Evolutionary conservation across 805 yeast species (phyloP), one percentile per base, ranked within the genome.

Genomic region (Yarrowia yakushimensis): DNA sequence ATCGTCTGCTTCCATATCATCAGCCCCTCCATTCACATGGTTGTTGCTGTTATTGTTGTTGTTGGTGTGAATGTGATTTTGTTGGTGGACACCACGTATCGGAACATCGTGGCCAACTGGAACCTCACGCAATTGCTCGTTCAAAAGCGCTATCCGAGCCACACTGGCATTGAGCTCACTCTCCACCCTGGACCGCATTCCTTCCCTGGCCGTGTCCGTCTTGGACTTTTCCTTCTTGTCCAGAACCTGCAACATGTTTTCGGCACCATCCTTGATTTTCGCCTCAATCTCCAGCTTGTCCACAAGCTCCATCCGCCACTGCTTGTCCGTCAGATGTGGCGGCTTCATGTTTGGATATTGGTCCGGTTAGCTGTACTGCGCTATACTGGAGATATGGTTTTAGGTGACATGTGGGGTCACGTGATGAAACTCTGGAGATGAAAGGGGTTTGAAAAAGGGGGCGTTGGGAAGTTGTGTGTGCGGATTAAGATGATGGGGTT

Each of bases 221-320:
- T 60, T 46, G 17, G 33, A n/a, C 34, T 59, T 52, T 17, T 30
- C 42, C 37, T 57, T 63, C 22, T 60, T 50, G 22, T 69, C 65
- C 43, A 71, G 63, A 23, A 71, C 76, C 41, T 70, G 72, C 22
- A 75, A 68, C 69, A 75, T 65, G 36, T 71, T 70, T 63, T 72
- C 74, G 12, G 78, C 76, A 8, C 77, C 76, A 36, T 74, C 76
- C 27, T 72, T 69, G 59, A 74, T 72, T 65, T 71, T 71, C 61
- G 70, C 70, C 59, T 75, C 77, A 17, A 72, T 68, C 63, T 73
- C 73, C 45, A 75, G 67, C 65, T 72, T 70, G 41, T 69, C 69
- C 33, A 72, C 63, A 31, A 74, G 67, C 42, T 70, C 72, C 43
- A 34, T 20, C 43, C 36, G 48, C 62, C 50, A 63, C 39, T 59